A percentile compares a stretch with the other conserved stretches of the same genome.
phyloP scores from a whole-genome alignment of 345 rosid genomes.

The Rhizophora mangle region DNA sequence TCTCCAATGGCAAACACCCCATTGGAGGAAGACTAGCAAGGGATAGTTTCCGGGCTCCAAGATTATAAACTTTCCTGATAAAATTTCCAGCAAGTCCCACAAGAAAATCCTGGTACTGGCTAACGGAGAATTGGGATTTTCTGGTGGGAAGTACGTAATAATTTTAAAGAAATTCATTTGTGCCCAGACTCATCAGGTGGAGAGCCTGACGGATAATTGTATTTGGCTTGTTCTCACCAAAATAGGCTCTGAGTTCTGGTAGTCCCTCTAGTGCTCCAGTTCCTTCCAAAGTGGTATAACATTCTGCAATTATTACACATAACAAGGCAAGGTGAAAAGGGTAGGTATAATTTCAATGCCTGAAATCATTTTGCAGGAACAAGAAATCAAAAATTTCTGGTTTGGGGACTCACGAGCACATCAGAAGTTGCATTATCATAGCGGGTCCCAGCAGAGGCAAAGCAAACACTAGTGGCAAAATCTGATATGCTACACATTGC shows the following conservation, averaged over 20 bases:
- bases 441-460: conserved; percentile 93
- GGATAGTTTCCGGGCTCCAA: conserved; percentile 67
- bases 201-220: conserved; percentile 50
- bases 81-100: conserved; percentile 51
- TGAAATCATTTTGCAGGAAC: background rate
- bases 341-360: no score
- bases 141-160: conserved; percentile 45
- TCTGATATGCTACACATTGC: conserved; percentile 53
- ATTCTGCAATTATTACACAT: conserved; percentile 37
- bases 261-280: conserved; percentile 68
- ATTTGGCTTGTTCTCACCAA: conserved; percentile 51
- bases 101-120: conserved; percentile 57
- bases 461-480: conserved; percentile 74
- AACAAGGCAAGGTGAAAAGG: no score
- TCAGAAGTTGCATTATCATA: conserved; percentile 70
- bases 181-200: conserved; percentile 73
- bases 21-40: conserved; percentile 63
- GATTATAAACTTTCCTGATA: conserved; percentile 46
- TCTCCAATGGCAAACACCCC: conserved; percentile 84
- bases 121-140: conserved; percentile 32
- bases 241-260: conserved; percentile 50
- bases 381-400: conserved; percentile 32
- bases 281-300: conserved; percentile 86
- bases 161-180: conserved; percentile 82
- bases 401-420: conserved; percentile 57